Conservation (phyloP, 257 asterid species). For the Fraxinus excelsior region DNA sequence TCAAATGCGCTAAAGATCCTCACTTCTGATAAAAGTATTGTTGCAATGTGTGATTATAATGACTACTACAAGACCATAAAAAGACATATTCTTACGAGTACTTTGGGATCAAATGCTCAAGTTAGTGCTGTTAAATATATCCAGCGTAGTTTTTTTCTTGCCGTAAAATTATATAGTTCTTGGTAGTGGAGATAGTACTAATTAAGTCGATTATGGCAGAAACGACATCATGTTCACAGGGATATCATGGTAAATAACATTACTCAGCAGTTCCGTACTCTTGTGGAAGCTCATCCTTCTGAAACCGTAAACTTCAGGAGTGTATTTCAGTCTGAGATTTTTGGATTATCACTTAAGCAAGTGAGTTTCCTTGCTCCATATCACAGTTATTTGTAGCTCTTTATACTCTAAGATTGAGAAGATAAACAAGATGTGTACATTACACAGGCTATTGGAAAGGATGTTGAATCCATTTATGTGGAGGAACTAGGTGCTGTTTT, state of each 20-base stretch:
- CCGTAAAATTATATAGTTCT: background rate
- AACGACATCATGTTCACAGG: constrained; percentile 62
- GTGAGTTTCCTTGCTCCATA: constrained; percentile 37
- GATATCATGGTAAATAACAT: constrained; percentile 54
- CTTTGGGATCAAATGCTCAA: constrained; percentile 81
- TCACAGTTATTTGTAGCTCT: background rate
- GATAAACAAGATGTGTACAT: background rate
- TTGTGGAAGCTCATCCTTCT: constrained; percentile 40
- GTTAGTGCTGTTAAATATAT: constrained; percentile 30
- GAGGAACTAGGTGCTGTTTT: constrained; percentile 57
- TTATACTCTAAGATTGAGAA: background rate
- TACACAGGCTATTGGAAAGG: constrained; percentile 67
- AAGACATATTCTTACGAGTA: constrained; percentile 54
- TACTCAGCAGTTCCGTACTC: constrained; percentile 38
- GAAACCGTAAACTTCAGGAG: constrained; percentile 66
- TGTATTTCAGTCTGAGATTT: constrained; percentile 73
- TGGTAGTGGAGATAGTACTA: background rate
- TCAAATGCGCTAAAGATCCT: constrained; percentile 77
- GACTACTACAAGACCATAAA: constrained; percentile 67
- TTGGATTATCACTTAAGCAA: constrained; percentile 66
- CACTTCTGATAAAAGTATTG: constrained; percentile 60
- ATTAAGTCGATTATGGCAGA: constrained; percentile 45
- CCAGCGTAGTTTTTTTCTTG: background rate
- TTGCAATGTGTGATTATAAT: constrained; percentile 79
- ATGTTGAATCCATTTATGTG: constrained; percentile 59